Conservation (phyloP, 2,329 filamentous ascomycete genomes). For the Penicillium sp. region DNA sequence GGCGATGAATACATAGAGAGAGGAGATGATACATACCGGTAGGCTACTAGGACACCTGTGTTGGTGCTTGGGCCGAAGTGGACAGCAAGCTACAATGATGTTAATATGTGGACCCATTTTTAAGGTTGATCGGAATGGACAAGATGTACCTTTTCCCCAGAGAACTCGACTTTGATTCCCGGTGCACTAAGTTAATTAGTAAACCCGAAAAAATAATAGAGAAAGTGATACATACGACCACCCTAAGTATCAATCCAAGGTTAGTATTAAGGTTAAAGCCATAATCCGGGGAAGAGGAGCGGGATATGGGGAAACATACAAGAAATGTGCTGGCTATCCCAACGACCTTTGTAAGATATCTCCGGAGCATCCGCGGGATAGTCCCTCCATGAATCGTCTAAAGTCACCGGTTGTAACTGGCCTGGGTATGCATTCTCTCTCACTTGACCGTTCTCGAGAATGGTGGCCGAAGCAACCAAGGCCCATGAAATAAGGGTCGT, state of each 20-base stretch:
- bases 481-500: conserved; percentile 16
- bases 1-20: background rate
- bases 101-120: background rate
- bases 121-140: background rate
- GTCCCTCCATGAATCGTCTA: conserved; percentile 45
- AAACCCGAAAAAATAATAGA: background rate
- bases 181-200: conserved; percentile 40
- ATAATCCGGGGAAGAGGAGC: background rate
- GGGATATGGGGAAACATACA: conserved; percentile 35
- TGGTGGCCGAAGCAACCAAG: conserved; percentile 35
- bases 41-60: conserved; percentile 55
- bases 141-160: conserved; percentile 47
- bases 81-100: conserved; percentile 46
- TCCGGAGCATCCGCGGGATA: conserved; percentile 55
- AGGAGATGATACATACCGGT: conserved; percentile 35
- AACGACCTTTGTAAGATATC: conserved; percentile 62
- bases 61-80: conserved; percentile 56
- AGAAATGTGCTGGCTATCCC: conserved; percentile 61
- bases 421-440: conserved; percentile 42
- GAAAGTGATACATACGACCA: conserved; percentile 53
- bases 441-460: conserved; percentile 47
- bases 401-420: conserved; percentile 31
- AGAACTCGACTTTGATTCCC: conserved; percentile 58
- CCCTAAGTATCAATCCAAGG: conserved; percentile 30
- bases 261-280: conserved; percentile 13